A percentile compares a stretch with the other conserved stretches of the same genome.
Evolutionary conservation across 1,284 basidiomycete genomes (phyloP).

Genomic region (Grifola frondosa): DNA sequence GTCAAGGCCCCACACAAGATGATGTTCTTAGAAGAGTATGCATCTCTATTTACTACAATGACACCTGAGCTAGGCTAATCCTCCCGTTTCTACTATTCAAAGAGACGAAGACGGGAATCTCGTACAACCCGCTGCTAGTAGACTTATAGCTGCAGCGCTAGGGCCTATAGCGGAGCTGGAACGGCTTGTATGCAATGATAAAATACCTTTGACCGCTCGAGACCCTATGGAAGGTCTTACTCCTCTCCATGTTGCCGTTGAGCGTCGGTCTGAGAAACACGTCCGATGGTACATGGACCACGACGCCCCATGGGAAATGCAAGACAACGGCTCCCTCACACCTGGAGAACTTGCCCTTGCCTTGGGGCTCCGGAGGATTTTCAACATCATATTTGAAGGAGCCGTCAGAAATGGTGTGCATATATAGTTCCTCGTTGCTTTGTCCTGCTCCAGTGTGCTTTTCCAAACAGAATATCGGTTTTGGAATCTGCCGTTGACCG

Average conservation of each 20-base stretch:
- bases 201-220: neutral
- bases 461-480: neutral
- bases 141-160: too few relatives aligned
- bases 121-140: too few relatives aligned
- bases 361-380: neutral
- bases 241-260: slow-evolving; percentile 2
- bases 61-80: too few relatives aligned
- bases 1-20: too few relatives aligned
- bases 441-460: neutral
- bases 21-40: too few relatives aligned
- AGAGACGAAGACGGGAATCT: too few relatives aligned
- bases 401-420: neutral
- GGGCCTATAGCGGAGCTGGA: too few relatives aligned
- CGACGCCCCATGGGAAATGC: slow-evolving; percentile 1
- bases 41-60: too few relatives aligned
- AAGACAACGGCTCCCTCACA: neutral
- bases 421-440: neutral
- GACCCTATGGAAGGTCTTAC: slow-evolving; percentile 1
- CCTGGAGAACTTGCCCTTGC: slow-evolving; percentile 1
- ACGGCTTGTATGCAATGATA: too few relatives aligned
- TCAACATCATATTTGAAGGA: neutral
- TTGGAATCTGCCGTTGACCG: too few relatives aligned
- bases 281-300: slow-evolving; percentile 2
- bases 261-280: neutral
- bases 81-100: too few relatives aligned